Percentiles rank a stretch among this genome's conserved stretches.
Evolutionary conservation across 2,329 filamentous ascomycete species (phyloP).

Genomic region (Hirsutella rhossiliensis): DNA sequence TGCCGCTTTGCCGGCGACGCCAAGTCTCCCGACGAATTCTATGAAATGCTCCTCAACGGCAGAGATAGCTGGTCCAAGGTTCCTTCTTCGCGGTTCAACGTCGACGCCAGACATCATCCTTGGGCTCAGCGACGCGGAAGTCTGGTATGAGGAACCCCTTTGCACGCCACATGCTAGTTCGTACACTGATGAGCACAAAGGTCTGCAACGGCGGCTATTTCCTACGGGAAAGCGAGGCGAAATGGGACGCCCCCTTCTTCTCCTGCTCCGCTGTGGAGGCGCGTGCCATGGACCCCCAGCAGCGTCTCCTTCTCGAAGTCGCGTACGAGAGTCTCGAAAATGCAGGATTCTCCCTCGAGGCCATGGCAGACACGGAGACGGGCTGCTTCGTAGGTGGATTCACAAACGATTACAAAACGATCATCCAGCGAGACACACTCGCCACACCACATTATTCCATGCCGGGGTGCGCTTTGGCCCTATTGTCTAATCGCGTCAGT

Average conservation of each 20-base stretch:
- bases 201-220: conserved; percentile 2
- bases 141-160: not conserved
- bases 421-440: not conserved
- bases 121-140: not conserved
- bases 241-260: conserved; percentile 1
- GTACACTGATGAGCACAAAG: not conserved
- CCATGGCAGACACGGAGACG: not conserved
- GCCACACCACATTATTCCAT: not conserved
- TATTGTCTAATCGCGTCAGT: not conserved
- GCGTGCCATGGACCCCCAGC: not conserved
- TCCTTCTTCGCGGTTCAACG: not conserved
- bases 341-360: not conserved
- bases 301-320: not conserved
- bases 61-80: not conserved
- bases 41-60: conserved; percentile 1
- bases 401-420: not conserved
- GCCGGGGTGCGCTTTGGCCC: not conserved
- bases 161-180: not conserved
- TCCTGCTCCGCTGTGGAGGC: not conserved
- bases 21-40: conserved; percentile 9
- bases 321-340: conserved; percentile 1
- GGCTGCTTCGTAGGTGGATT: conserved; percentile 1
- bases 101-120: not conserved
- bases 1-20: conserved; percentile 12
- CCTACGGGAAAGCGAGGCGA: not conserved